phyloP scores from a whole-genome alignment of 2,329 filamentous ascomycete genomes.

The Rugonectria rugulosa region DNA sequence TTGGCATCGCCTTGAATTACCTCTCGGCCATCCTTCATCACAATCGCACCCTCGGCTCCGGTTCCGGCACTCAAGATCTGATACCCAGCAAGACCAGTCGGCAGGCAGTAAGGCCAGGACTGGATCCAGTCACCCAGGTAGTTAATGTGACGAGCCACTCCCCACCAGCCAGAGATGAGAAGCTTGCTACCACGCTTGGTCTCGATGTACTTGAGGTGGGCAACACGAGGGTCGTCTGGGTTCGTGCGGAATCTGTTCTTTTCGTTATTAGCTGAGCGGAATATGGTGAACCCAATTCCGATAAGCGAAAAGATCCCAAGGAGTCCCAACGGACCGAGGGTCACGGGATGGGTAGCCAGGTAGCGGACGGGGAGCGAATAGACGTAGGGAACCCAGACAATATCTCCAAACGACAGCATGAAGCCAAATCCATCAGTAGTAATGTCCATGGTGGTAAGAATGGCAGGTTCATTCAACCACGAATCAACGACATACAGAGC shows the following conservation, averaged over 20 bases:
- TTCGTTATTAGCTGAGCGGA: conserved; percentile 91
- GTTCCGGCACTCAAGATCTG: conserved; percentile 67
- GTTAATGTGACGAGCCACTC: conserved; percentile 89
- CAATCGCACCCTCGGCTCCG: conserved; percentile 59
- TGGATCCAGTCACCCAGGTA: conserved; percentile 96
- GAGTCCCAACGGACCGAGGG: conserved; percentile 75
- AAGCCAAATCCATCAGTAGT: conserved; percentile 93
- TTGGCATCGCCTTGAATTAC: conserved; percentile 75
- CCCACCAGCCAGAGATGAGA: conserved; percentile 92
- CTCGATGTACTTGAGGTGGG: conserved; percentile 84
- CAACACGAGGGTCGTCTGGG: conserved; percentile 79
- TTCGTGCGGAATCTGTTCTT: conserved; percentile 95
- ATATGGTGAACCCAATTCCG: conserved; percentile 82
- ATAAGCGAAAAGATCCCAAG: conserved; percentile 72
- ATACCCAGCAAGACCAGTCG: conserved; percentile 86
- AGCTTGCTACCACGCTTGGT: conserved; percentile 84
- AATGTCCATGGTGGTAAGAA: conserved; percentile 94
- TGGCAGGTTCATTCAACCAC: conserved; percentile 85
- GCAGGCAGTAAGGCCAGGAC: conserved; percentile 88
- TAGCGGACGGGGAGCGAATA: conserved; percentile 89
- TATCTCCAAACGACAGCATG: conserved; percentile 92
- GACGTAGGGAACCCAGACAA: conserved; percentile 91
- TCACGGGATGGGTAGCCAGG: conserved; percentile 79
- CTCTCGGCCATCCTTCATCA: conserved; percentile 67
- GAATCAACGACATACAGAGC: conserved; percentile 84